Evolutionary conservation across 371 early-diverging fungal genomes (phyloP).

Genomic region (Mortierella sp.): DNA sequence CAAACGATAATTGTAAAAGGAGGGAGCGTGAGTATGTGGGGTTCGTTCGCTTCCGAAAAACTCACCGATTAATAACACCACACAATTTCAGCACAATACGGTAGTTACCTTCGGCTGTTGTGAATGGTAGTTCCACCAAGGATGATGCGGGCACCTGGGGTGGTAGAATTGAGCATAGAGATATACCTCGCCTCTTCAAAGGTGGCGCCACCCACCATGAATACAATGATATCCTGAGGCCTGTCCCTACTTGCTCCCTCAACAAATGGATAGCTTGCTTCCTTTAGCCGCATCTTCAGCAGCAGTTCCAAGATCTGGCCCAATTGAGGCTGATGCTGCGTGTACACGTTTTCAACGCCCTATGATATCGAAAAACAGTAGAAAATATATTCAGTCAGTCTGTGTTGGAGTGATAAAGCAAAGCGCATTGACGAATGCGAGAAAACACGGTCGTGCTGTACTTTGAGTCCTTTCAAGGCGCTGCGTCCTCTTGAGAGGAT

Average conservation of each 20-base stretch:
- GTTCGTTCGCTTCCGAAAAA: background rate
- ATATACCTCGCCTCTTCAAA: slow-evolving; percentile 93
- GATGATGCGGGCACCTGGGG: slow-evolving; percentile 84
- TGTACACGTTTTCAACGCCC: slow-evolving; percentile 99
- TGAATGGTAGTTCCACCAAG: slow-evolving; percentile 93
- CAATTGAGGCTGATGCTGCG: slow-evolving; percentile 93
- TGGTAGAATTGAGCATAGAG: slow-evolving; percentile 80
- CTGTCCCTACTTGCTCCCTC: slow-evolving; percentile 75
- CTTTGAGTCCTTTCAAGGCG: slow-evolving; percentile 88
- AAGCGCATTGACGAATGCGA: background rate
- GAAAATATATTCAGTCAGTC: background rate
- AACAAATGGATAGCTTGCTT: slow-evolving; percentile 83
- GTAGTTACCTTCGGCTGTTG: slow-evolving; percentile 72
- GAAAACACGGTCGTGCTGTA: slow-evolving; percentile 20
- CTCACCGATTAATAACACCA: background rate
- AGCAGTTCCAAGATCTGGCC: slow-evolving; percentile 82
- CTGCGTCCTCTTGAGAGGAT: slow-evolving; percentile 86
- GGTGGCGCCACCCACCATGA: slow-evolving; percentile 94
- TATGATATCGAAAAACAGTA: slow-evolving; percentile 34
- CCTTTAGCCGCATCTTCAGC: slow-evolving; percentile 86
- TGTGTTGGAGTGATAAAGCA: background rate
- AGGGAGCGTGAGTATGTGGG: background rate
- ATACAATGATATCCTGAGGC: slow-evolving; percentile 95
- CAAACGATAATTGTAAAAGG: background rate
- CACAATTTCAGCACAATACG: background rate